These are phyloP conservation scores for Sphaerobolus stellatus DNA, from an alignment of 1,284 basidiomycete genomes.

Conservation along the genomic window DNA sequence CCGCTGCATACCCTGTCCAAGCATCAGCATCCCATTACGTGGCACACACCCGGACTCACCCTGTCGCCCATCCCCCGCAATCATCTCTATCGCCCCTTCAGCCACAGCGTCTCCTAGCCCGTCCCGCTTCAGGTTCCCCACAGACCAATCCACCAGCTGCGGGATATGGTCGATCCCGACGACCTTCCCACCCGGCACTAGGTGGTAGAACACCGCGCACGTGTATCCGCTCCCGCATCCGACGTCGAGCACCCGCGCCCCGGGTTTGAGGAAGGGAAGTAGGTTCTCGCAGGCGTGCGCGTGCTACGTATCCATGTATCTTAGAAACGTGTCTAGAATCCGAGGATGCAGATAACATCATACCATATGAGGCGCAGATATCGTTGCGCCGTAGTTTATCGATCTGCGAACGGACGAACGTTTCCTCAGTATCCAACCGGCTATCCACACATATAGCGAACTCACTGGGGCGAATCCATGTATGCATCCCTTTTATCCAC, in stretches of 20 bases:
- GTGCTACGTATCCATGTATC: conserved; percentile 49
- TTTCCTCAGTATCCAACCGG: neutral
- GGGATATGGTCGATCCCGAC: conserved; percentile 92
- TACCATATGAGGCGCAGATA: conserved; percentile 90
- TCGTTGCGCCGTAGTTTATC: conserved; percentile 82
- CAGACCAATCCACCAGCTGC: conserved; percentile 71
- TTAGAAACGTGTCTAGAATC: neutral
- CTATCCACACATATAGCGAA: conserved; percentile 13
- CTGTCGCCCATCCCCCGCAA: conserved; percentile 79
- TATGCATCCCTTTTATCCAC: conserved; percentile 57
- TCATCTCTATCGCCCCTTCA: conserved; percentile 55
- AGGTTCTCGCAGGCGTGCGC: conserved; percentile 79
- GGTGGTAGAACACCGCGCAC: conserved; percentile 72
- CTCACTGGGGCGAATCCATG: conserved; percentile 75
- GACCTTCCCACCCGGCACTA: conserved; percentile 66
- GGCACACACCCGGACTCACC: conserved; percentile 42
- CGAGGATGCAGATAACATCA: conserved; percentile 9
- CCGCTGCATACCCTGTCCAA: conserved; percentile 8
- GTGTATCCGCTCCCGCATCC: conserved; percentile 82
- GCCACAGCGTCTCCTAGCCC: conserved; percentile 56
- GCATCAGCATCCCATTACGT: conserved; percentile 1
- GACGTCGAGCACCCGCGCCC: conserved; percentile 76
- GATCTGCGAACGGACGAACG: conserved; percentile 39
- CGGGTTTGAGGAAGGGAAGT: conserved; percentile 66
- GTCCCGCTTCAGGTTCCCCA: conserved; percentile 68